Base-by-base conservation (phyloP, 768 basidiomycete genomes). In the Leccinum disarticulatum region DNA sequence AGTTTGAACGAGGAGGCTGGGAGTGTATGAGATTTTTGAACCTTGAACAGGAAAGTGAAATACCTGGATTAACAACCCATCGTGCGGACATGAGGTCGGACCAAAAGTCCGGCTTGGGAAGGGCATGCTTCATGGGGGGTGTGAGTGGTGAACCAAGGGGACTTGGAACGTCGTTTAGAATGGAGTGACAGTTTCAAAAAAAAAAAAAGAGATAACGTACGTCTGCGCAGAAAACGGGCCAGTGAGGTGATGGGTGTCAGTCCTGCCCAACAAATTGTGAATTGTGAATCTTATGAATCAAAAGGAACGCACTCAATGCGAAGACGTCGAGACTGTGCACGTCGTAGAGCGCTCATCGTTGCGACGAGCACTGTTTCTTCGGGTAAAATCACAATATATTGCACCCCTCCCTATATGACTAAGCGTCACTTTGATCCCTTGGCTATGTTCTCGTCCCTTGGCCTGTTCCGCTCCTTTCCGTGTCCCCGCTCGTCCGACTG, bases 1-100 rank as follows among this genome's bases (percentile, higher is more conserved):
- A 95, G 69, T 61, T 87, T 87, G 71, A 92, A 74, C 1, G 93
- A 83, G 6, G 83, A 81, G 13, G 71, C 90, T 91, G 63, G 14
- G 2, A 3, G 51, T 13, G 33, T 1, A 14, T 68, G 48, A 56
- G 46, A 15, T 4, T 17, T 4, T 2, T 27, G 14, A 17, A 3
- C 27, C 19, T 13, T n/a, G 5, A 2, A 17, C 3, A 36, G 1
- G 3, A n/a, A 48, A 0, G 19, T 5, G 25, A 6, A 8, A 31
- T 15, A 89, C 93, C 70, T 8, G 93, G 93, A 22, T 89, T 78
- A 17, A 88, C 73, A 57, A 87, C 86, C 94, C 94, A 96, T 64
- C 84, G 77, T 14, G 79, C 70, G 0, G 81, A 78, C 65, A 59
- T 74, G 63, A 87, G 60, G 70, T 87, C 79, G 68, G 77, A 73